Evolutionary conservation across 2,329 filamentous ascomycete species (phyloP).

Genomic region (Dactylellina sp.): DNA sequence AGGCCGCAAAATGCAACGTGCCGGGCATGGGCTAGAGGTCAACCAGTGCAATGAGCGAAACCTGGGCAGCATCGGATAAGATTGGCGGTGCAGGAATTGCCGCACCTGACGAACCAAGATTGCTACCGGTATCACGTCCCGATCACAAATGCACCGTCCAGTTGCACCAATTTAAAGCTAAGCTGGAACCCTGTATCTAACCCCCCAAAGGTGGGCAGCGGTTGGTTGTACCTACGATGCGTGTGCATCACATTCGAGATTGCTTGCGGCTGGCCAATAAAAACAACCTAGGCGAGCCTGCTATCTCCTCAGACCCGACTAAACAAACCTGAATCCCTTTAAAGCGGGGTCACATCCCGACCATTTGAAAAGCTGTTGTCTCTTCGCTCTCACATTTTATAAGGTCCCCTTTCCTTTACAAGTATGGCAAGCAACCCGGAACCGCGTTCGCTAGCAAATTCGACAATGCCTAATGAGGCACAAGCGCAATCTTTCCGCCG

Average conservation of each 20-base stretch:
- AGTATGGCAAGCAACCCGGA: constrained; percentile 46
- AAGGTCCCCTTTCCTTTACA: constrained; percentile 43
- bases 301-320: constrained; percentile 43
- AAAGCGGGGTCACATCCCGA: constrained; percentile 50
- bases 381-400: constrained; percentile 44
- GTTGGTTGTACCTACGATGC: constrained; percentile 43
- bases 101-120: constrained; percentile 2
- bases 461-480: constrained; percentile 55
- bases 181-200: constrained; percentile 29
- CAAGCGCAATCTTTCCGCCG: constrained; percentile 34
- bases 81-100: constrained; percentile 23
- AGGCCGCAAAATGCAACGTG: constrained; percentile 52
- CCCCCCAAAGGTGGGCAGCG: constrained; percentile 40
- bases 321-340: constrained; percentile 49
- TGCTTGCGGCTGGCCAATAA: constrained; percentile 55
- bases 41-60: constrained; percentile 29
- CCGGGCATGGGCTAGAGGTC: constrained; percentile 34
- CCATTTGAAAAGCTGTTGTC: constrained; percentile 46
- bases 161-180: constrained; percentile 50
- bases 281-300: constrained; percentile 48
- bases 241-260: constrained; percentile 54
- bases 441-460: constrained; percentile 53
- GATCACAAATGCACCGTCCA: constrained; percentile 18
- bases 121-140: constrained; percentile 13
- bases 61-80: constrained; percentile 27